Evolutionary conservation across 108 stramenopile species (phyloP).

Genomic region (Mediolabrus comicus): DNA sequence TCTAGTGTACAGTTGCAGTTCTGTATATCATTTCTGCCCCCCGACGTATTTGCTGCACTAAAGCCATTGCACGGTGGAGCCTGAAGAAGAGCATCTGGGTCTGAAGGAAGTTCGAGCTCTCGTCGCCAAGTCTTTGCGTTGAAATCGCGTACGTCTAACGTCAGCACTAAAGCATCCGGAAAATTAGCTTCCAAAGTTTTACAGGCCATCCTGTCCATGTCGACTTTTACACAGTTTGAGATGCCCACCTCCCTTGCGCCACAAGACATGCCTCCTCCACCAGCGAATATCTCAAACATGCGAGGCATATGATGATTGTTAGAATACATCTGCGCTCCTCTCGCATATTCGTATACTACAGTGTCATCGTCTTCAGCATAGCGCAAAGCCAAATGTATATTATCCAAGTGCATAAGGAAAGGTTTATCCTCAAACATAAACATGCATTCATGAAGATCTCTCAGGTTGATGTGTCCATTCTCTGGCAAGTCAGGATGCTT

Average conservation of each 20-base stretch:
- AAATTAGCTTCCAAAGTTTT: constrained; percentile 21
- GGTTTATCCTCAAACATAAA: not conserved
- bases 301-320: not conserved
- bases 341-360: not conserved
- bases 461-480: not conserved
- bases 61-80: constrained; percentile 48
- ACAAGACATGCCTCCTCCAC: constrained; percentile 29
- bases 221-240: constrained; percentile 8
- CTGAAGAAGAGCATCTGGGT: constrained; percentile 22
- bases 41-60: constrained; percentile 24
- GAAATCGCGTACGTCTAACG: constrained; percentile 15
- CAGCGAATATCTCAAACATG: constrained; percentile 38
- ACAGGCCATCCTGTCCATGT: constrained; percentile 10
- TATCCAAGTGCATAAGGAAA: not conserved
- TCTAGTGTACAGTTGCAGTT: constrained; percentile 39
- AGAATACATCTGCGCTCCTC: not conserved
- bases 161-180: constrained; percentile 8
- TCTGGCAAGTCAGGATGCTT: not conserved
- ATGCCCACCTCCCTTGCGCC: constrained; percentile 4
- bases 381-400: not conserved
- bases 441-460: not conserved
- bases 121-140: not conserved
- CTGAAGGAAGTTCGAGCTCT: not conserved
- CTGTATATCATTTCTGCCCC: constrained; percentile 33
- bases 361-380: not conserved